phyloP scores from a whole-genome alignment of 1,284 basidiomycete species.

The Apiotrichum gracile region DNA sequence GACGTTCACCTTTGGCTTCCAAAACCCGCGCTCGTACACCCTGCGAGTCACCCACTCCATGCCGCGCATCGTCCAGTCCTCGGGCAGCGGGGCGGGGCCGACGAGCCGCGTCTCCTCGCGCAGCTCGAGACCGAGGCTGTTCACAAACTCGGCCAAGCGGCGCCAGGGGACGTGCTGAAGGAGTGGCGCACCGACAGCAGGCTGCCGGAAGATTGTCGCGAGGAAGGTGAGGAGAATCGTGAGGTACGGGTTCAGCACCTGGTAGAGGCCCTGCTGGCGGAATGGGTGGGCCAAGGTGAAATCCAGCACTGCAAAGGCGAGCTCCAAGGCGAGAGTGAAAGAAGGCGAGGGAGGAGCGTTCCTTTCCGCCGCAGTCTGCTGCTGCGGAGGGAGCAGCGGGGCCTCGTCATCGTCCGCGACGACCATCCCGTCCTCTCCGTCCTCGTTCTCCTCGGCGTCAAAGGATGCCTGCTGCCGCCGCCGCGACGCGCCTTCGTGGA shows the following conservation, averaged over 20 bases:
- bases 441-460: constrained; percentile 16
- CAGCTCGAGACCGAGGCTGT: constrained; percentile 49
- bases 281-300: constrained; percentile 62
- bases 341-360: constrained; percentile 53
- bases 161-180: constrained; percentile 82
- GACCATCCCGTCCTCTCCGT: neutral
- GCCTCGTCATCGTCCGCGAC: constrained; percentile 8
- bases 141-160: constrained; percentile 62
- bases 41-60: constrained; percentile 89
- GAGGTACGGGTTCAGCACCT: constrained; percentile 77
- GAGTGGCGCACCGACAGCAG: constrained; percentile 57
- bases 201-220: constrained; percentile 64
- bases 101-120: constrained; percentile 53
- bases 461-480: constrained; percentile 54
- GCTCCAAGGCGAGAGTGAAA: constrained; percentile 66
- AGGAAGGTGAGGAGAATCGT: constrained; percentile 83
- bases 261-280: constrained; percentile 56
- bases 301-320: constrained; percentile 73
- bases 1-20: constrained; percentile 53
- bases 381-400: neutral
- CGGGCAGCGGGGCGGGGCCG: constrained; percentile 64
- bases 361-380: constrained; percentile 3
- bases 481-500: constrained; percentile 40
- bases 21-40: constrained; percentile 86
- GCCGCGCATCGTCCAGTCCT: constrained; percentile 93